phyloP scores from a whole-genome alignment of 2,329 filamentous ascomycete genomes.

The Orbilia ellipsospora region DNA sequence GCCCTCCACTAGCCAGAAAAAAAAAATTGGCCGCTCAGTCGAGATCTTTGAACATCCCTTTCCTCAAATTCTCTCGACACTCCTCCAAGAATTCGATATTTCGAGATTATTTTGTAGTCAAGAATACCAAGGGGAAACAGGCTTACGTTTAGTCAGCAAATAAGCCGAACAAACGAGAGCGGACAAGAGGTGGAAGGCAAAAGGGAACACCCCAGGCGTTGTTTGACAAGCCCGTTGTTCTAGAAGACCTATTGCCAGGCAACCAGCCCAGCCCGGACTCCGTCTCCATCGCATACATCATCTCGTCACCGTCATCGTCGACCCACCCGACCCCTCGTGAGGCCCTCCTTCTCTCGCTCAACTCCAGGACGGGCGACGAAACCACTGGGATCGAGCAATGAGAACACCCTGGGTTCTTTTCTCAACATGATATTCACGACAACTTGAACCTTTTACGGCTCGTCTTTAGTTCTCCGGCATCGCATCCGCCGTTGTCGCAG shows the following conservation, averaged over 20 bases:
- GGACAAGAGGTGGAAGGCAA: neutral
- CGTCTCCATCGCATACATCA: slow-evolving; percentile 16
- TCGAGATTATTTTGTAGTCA: too few relatives aligned
- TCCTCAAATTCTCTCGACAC: too few relatives aligned
- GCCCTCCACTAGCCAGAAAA: too few relatives aligned
- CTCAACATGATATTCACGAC: slow-evolving; percentile 46
- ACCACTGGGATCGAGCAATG: slow-evolving; percentile 11
- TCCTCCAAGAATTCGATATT: too few relatives aligned
- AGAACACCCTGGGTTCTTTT: slow-evolving; percentile 17
- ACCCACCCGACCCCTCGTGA: neutral
- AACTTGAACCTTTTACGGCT: slow-evolving; percentile 19
- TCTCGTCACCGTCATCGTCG: slow-evolving; percentile 4
- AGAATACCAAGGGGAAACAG: too few relatives aligned
- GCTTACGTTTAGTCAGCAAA: too few relatives aligned
- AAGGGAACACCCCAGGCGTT: neutral
- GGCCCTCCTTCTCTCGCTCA: too few relatives aligned
- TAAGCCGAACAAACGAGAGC: neutral
- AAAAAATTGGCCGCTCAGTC: too few relatives aligned
- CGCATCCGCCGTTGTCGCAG: neutral
- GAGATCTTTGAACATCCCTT: too few relatives aligned
- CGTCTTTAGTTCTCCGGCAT: slow-evolving; percentile 4
- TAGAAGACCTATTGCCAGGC: neutral
- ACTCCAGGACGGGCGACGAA: too few relatives aligned
- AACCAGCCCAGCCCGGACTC: neutral
- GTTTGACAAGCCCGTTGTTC: slow-evolving; percentile 10